Percentiles rank a stretch among this genome's conserved stretches.
These are phyloP conservation scores for Athelia sp. DNA, from an alignment of 1,284 basidiomycete species.

Conservation along the genomic window DNA sequence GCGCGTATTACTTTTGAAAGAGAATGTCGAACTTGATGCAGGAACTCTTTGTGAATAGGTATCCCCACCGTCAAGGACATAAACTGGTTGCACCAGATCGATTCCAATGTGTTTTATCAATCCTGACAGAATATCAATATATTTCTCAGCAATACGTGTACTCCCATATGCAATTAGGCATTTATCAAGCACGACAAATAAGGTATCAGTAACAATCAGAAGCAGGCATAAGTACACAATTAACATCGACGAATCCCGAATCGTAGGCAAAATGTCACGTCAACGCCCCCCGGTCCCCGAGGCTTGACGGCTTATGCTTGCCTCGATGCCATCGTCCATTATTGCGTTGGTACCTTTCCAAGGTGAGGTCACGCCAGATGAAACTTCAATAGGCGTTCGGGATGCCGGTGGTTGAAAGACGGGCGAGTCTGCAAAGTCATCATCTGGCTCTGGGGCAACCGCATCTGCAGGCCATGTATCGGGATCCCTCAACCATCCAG, in stretches of 20 bases:
- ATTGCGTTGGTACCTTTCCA: not conserved
- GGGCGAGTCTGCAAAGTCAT: constrained; percentile 28
- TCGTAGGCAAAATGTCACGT: too few species aligned
- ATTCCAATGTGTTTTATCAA: not conserved
- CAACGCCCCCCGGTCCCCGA: not conserved
- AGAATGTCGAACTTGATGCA: constrained; percentile 1
- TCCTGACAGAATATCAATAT: constrained; percentile 23
- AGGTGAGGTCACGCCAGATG: not conserved
- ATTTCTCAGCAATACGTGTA: constrained; percentile 25
- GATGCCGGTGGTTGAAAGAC: not conserved
- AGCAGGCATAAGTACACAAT: too few species aligned
- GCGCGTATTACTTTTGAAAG: not conserved
- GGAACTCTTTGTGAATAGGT: constrained; percentile 39
- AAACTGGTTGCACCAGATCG: constrained; percentile 11
- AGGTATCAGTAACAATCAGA: not conserved
- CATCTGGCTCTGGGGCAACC: constrained; percentile 53
- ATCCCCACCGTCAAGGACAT: constrained; percentile 68
- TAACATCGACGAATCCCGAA: too few species aligned
- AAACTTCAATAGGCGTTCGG: not conserved
- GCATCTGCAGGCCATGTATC: constrained; percentile 66
- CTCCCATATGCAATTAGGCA: constrained; percentile 1
- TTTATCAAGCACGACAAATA: not conserved
- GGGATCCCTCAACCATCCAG: constrained; percentile 65
- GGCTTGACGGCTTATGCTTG: not conserved
- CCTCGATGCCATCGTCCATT: not conserved